phyloP scores from a whole-genome alignment of 306 rosid genomes.

The Vigna radiata region DNA sequence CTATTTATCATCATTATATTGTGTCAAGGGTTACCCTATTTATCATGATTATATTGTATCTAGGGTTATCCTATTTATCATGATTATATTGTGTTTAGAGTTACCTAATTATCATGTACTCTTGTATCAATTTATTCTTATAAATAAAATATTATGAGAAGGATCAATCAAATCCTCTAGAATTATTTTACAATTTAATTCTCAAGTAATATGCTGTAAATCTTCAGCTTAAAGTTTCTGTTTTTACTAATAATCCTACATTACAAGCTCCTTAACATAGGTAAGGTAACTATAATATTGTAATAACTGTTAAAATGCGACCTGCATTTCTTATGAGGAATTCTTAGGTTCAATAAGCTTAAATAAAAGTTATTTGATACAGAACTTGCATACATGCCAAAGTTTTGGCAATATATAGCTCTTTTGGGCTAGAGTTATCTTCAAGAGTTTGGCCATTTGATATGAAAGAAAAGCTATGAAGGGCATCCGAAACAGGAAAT shows the following conservation, averaged over 20 bases:
- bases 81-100: too few relatives aligned
- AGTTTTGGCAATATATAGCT: slow-evolving; percentile 10
- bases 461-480: slow-evolving; percentile 16
- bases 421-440: slow-evolving; percentile 14
- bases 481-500: slow-evolving; percentile 10
- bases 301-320: slow-evolving; percentile 16
- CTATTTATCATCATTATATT: too few relatives aligned
- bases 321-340: slow-evolving; percentile 9
- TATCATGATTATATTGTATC: too few relatives aligned
- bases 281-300: slow-evolving; percentile 31
- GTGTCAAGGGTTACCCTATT: too few relatives aligned
- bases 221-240: neutral
- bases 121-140: too few relatives aligned
- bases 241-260: neutral
- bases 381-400: slow-evolving; percentile 22
- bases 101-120: too few relatives aligned
- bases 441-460: slow-evolving; percentile 25
- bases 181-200: too few relatives aligned
- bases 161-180: too few relatives aligned
- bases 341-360: slow-evolving; percentile 33
- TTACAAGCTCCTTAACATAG: neutral
- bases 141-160: too few relatives aligned
- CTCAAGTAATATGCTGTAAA: neutral
- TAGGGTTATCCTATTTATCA: too few relatives aligned
- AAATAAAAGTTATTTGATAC: neutral